Conservation (phyloP, 2,329 filamentous ascomycete species). For the Rhinocladiella similis region DNA sequence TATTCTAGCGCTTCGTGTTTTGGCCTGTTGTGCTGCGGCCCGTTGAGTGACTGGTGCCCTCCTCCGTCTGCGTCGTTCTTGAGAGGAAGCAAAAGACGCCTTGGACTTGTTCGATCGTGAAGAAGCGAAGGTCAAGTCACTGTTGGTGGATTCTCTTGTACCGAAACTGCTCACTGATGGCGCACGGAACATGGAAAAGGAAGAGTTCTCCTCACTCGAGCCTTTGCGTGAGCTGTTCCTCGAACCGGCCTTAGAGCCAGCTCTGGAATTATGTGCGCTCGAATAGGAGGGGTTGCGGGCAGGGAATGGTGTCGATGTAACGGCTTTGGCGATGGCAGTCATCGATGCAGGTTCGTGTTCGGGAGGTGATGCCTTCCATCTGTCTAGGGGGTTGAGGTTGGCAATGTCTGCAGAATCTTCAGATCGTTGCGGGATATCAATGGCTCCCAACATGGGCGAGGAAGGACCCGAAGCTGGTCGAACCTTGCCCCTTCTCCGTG, state of each 20-base stretch:
- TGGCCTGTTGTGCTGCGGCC: slow-evolving; percentile 42
- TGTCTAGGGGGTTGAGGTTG: slow-evolving; percentile 64
- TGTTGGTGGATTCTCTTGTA: slow-evolving; percentile 56
- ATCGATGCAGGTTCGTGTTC: slow-evolving; percentile 68
- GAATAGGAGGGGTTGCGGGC: slow-evolving; percentile 22
- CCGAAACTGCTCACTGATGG: slow-evolving; percentile 57
- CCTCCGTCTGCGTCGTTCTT: slow-evolving; percentile 58
- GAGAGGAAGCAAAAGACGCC: slow-evolving; percentile 58
- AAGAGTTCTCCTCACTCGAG: slow-evolving; percentile 52
- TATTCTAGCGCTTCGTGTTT: slow-evolving; percentile 45
- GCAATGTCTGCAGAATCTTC: slow-evolving; percentile 45
- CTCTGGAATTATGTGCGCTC: slow-evolving; percentile 35
- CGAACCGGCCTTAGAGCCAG: slow-evolving; percentile 33
- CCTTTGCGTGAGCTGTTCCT: slow-evolving; percentile 36
- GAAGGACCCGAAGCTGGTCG: slow-evolving; percentile 59
- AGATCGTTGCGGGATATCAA: slow-evolving; percentile 65
- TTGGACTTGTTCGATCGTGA: slow-evolving; percentile 58
- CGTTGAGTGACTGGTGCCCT: slow-evolving; percentile 48
- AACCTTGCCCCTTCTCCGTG: slow-evolving; percentile 77
- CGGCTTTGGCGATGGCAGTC: slow-evolving; percentile 63
- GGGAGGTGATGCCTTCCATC: slow-evolving; percentile 69
- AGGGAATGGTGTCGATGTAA: slow-evolving; percentile 45
- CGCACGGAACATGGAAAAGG: slow-evolving; percentile 52
- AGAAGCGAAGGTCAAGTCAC: slow-evolving; percentile 56
- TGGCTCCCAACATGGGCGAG: slow-evolving; percentile 69